Evolutionary conservation across 2,329 filamentous ascomycete species (phyloP).

Genomic region (Cucurbitaria berberidis): DNA sequence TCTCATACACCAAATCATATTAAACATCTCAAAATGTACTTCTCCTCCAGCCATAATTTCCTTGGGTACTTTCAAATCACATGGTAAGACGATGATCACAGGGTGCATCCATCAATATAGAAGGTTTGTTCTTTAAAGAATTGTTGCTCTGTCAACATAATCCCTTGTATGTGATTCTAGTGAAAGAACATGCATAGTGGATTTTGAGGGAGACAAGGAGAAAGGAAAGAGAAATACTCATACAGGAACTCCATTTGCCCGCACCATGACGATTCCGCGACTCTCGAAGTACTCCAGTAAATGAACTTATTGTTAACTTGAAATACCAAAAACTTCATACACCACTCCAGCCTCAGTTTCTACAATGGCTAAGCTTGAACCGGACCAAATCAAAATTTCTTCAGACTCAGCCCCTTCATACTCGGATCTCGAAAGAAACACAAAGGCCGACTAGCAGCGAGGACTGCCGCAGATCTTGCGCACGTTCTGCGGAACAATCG

Average conservation of each 20-base stretch:
- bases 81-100: too few relatives aligned
- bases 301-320: not conserved
- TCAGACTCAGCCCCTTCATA: not conserved
- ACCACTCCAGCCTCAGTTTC: not conserved
- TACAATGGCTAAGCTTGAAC: not conserved
- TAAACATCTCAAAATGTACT: too few relatives aligned
- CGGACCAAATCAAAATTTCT: not conserved
- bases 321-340: not conserved
- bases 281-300: too few relatives aligned
- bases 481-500: conserved; percentile 29
- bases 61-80: too few relatives aligned
- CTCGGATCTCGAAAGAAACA: not conserved
- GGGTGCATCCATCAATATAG: too few relatives aligned
- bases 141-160: too few relatives aligned
- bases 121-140: too few relatives aligned
- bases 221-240: not conserved
- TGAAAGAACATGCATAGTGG: not conserved
- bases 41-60: too few relatives aligned
- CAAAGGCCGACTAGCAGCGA: conserved; percentile 9
- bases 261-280: not conserved
- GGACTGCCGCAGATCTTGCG: conserved; percentile 25
- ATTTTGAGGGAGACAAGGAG: not conserved
- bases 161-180: too few relatives aligned
- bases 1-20: too few relatives aligned
- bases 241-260: not conserved